A percentile compares a stretch with the other conserved stretches of the same genome.
Evolutionary conservation across 108 stramenopile genomes (phyloP).

Genomic region (Pseudonitzschia pungens): DNA sequence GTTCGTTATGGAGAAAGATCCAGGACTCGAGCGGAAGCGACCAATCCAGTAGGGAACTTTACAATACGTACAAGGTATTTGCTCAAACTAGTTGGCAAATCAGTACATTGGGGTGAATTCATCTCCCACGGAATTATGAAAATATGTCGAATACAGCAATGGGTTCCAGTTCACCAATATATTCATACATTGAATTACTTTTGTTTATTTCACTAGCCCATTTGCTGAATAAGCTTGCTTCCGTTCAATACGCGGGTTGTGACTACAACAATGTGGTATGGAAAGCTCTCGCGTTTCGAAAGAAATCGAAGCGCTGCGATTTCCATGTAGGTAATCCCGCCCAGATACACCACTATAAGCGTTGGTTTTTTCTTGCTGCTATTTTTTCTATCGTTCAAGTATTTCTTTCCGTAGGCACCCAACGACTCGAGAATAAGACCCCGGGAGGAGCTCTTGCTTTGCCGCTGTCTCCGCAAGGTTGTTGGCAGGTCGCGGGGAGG

Average conservation of each 20-base stretch:
- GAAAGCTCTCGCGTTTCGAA: conserved; percentile 68
- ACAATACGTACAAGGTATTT: too few relatives aligned
- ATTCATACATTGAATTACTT: not conserved
- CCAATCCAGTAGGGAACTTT: too few relatives aligned
- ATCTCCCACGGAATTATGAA: too few relatives aligned
- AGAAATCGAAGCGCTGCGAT: conserved; percentile 91
- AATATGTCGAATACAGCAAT: not conserved
- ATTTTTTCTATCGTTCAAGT: not conserved
- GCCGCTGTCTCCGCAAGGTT: conserved; percentile 39
- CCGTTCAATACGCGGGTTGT: conserved; percentile 85
- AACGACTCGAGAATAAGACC: conserved; percentile 24
- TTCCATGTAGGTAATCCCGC: conserved; percentile 94
- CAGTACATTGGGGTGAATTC: too few relatives aligned
- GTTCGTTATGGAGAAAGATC: too few relatives aligned
- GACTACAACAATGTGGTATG: conserved; percentile 65
- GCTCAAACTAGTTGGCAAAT: too few relatives aligned
- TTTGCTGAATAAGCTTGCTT: conserved; percentile 52
- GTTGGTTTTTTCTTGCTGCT: conserved; percentile 57
- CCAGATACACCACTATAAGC: conserved; percentile 85
- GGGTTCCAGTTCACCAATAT: not conserved
- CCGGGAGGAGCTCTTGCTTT: not conserved
- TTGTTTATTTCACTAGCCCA: conserved; percentile 24
- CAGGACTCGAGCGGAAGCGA: too few relatives aligned
- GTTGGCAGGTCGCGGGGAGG: conserved; percentile 70
- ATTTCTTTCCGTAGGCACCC: conserved; percentile 47